A percentile compares a stretch with the other conserved stretches of the same genome.
Evolutionary conservation across 2,329 filamentous ascomycete species (phyloP).

Genomic region (Cordyceps militaris): DNA sequence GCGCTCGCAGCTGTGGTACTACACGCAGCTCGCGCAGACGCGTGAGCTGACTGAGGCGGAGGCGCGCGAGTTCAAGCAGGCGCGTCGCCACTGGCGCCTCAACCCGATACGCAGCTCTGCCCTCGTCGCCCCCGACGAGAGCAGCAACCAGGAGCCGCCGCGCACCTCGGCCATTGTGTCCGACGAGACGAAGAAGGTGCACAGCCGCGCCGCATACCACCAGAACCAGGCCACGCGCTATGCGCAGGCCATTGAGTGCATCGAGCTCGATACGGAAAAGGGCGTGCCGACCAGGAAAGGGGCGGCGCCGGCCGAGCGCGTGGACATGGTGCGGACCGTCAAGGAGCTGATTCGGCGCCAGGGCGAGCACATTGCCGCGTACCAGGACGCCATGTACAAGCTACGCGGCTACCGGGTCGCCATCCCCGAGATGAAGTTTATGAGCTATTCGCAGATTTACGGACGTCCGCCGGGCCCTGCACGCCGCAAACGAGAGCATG

Average conservation of each 20-base stretch:
- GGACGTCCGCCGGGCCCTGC: conserved; percentile 14
- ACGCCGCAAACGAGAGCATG: conserved; percentile 9
- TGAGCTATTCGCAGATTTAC: conserved; percentile 24
- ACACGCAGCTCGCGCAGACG: conserved; percentile 23
- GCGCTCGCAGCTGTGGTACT: conserved; percentile 27
- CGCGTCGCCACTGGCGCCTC: conserved; percentile 26
- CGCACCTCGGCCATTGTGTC: conserved; percentile 17
- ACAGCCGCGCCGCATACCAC: conserved; percentile 25
- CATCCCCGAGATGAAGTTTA: conserved; percentile 23
- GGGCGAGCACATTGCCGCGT: conserved; percentile 21
- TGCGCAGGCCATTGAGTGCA: conserved; percentile 17
- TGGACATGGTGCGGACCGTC: neutral
- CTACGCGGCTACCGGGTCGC: conserved; percentile 21
- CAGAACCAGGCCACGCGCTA: conserved; percentile 25
- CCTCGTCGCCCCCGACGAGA: conserved; percentile 18
- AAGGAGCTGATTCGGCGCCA: conserved; percentile 21
- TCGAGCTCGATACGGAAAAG: conserved; percentile 18
- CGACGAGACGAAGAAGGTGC: conserved; percentile 19
- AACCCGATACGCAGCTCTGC: conserved; percentile 21
- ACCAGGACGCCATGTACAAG: conserved; percentile 22
- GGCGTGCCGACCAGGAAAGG: neutral
- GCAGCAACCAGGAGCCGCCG: conserved; percentile 12
- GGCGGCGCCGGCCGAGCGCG: neutral
- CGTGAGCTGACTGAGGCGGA: conserved; percentile 27
- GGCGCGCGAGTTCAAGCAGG: conserved; percentile 28